phyloP scores from a whole-genome alignment of 257 asterid species.

The Solanum clarkiae region DNA sequence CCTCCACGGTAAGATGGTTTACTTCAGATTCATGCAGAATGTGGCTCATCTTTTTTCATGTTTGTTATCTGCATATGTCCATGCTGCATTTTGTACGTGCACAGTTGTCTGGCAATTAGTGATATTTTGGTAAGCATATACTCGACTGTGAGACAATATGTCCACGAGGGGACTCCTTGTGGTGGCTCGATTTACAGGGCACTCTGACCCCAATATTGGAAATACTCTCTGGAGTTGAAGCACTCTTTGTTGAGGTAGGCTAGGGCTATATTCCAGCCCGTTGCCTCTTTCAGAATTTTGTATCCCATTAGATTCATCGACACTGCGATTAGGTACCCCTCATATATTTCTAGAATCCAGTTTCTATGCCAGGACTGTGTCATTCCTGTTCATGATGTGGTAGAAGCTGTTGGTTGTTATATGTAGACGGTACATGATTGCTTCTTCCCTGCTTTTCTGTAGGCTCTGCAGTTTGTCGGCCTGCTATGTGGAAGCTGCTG shows the following conservation, averaged over 20 bases:
- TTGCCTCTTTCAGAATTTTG: background rate
- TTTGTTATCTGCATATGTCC: background rate
- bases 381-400: background rate
- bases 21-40: background rate
- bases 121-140: background rate
- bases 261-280: background rate
- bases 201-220: background rate
- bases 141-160: background rate
- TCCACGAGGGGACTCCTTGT: background rate
- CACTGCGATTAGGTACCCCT: background rate
- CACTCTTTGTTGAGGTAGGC: background rate
- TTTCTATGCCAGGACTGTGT: background rate
- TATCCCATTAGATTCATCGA: background rate
- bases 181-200: background rate
- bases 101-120: background rate
- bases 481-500: slow-evolving; percentile 69
- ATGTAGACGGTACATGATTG: background rate
- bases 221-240: background rate
- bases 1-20: slow-evolving; percentile 66
- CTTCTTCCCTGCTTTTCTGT: slow-evolving; percentile 4
- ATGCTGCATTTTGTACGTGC: background rate
- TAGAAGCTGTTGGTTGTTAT: background rate
- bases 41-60: background rate
- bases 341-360: background rate
- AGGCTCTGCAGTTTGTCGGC: slow-evolving; percentile 78